Conservation (phyloP, 805 yeast genomes). For the Cyberlindnera subsufficiens region DNA sequence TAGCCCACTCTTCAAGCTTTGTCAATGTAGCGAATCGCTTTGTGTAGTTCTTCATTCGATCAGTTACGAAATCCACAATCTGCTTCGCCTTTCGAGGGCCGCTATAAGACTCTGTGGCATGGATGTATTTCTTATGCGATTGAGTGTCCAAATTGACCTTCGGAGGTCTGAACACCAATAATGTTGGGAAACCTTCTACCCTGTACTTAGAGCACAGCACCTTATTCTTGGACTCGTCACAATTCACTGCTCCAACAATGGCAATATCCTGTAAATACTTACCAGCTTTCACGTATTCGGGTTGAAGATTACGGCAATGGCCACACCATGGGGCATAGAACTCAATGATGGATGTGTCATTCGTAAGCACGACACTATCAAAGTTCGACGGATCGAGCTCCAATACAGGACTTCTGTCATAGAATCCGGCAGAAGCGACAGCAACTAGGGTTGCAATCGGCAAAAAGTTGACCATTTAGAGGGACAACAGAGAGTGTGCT, state of each 20-base stretch:
- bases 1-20: conserved; percentile 26
- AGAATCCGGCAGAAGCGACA: conserved; percentile 6
- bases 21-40: conserved; percentile 37
- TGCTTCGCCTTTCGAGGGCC: conserved; percentile 57
- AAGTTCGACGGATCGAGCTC: conserved; percentile 57
- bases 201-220: conserved; percentile 60
- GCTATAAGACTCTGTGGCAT: conserved; percentile 49
- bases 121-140: conserved; percentile 25
- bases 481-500: neutral
- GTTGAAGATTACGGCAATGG: conserved; percentile 71
- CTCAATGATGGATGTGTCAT: conserved; percentile 77
- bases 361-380: conserved; percentile 57
- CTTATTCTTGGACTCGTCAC: conserved; percentile 67
- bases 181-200: conserved; percentile 79
- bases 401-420: conserved; percentile 34
- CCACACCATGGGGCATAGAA: conserved; percentile 99
- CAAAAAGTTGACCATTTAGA: neutral
- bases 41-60: conserved; percentile 62
- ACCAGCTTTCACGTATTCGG: conserved; percentile 60
- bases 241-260: conserved; percentile 78
- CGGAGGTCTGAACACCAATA: conserved; percentile 79
- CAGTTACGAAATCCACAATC: conserved; percentile 46
- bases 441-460: neutral
- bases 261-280: conserved; percentile 47
- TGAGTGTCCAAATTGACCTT: conserved; percentile 34